A percentile compares a stretch with the other conserved stretches of the same genome.
These are phyloP conservation scores for Parsonsia alboflavescens DNA, from an alignment of 257 asterid genomes.

Conservation along the genomic window DNA sequence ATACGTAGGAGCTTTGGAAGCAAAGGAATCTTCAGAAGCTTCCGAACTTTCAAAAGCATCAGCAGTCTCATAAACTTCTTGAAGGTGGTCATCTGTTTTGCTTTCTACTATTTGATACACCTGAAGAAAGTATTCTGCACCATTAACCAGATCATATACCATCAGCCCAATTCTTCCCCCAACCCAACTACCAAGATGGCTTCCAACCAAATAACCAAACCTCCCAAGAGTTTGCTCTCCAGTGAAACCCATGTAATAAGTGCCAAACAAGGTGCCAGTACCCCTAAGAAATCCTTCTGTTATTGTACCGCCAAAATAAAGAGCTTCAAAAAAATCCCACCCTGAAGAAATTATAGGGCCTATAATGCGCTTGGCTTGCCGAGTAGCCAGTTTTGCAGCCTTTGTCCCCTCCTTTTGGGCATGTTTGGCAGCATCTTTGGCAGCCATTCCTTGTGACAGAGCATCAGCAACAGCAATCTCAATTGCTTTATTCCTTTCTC, in stretches of 20 bases:
- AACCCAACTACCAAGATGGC: constrained; percentile 90
- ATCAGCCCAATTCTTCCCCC: constrained; percentile 89
- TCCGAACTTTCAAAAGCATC: constrained; percentile 27
- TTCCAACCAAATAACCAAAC: constrained; percentile 85
- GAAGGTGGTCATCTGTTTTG: constrained; percentile 22
- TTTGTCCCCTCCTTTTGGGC: constrained; percentile 85
- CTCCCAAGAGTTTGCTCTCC: constrained; percentile 80
- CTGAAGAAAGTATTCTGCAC: constrained; percentile 52
- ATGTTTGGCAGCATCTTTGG: constrained; percentile 63
- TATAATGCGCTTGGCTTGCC: constrained; percentile 67
- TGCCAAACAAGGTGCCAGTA: constrained; percentile 76
- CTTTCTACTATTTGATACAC: constrained; percentile 28
- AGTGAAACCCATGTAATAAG: constrained; percentile 60
- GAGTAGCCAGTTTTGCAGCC: constrained; percentile 87
- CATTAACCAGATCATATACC: constrained; percentile 83
- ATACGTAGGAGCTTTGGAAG: constrained; percentile 14
- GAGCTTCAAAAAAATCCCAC: constrained; percentile 92
- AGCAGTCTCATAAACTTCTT: constrained; percentile 23
- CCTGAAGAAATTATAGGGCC: constrained; percentile 95
- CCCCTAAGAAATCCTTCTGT: constrained; percentile 92
- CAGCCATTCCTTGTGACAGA: constrained; percentile 62
- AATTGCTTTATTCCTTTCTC: constrained; percentile 60
- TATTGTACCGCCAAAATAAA: constrained; percentile 78
- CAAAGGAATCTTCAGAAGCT: constrained; percentile 16
- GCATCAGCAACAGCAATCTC: constrained; percentile 77